Conservation (phyloP, 495 filamentous ascomycete species). For the Lentithecium fluviatile region DNA sequence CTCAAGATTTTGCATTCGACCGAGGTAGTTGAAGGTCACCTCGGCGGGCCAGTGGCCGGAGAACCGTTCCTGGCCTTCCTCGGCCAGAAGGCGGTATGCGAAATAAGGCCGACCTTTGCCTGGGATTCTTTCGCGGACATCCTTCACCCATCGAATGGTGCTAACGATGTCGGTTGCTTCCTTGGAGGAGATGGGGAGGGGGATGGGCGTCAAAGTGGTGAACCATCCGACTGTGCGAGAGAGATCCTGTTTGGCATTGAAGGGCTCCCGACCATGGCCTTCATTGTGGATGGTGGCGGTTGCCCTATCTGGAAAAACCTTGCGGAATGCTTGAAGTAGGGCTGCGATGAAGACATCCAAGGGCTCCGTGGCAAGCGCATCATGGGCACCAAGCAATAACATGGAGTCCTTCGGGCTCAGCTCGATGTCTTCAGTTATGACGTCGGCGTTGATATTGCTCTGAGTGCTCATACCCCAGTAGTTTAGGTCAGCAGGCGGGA, state of each 20-base stretch:
- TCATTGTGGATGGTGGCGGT: constrained; percentile 38
- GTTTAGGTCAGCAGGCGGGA: constrained; percentile 17
- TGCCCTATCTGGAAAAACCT: constrained; percentile 33
- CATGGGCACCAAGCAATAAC: constrained; percentile 23
- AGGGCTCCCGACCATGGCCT: constrained; percentile 41
- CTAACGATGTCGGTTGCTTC: constrained; percentile 34
- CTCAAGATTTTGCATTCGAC: constrained; percentile 62
- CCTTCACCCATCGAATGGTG: constrained; percentile 36
- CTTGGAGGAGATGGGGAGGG: constrained; percentile 28
- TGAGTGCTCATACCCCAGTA: constrained; percentile 36
- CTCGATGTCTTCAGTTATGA: constrained; percentile 29
- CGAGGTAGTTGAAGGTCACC: constrained; percentile 70
- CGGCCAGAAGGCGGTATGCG: constrained; percentile 50
- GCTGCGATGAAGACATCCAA: constrained; percentile 38
- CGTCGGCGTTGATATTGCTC: constrained; percentile 31
- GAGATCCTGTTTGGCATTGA: constrained; percentile 33
- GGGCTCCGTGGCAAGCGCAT: constrained; percentile 36
- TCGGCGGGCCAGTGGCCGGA: constrained; percentile 61
- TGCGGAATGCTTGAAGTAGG: constrained; percentile 42
- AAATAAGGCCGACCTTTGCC: constrained; percentile 37
- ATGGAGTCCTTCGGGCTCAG: constrained; percentile 24
- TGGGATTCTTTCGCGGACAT: constrained; percentile 23
- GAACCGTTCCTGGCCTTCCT: constrained; percentile 46
- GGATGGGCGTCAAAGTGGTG: constrained; percentile 37
- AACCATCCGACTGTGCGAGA: constrained; percentile 44